Percentiles rank a stretch among this genome's conserved stretches.
Conservation (phyloP, 441 rosid species). For the Melastoma candidum region DNA sequence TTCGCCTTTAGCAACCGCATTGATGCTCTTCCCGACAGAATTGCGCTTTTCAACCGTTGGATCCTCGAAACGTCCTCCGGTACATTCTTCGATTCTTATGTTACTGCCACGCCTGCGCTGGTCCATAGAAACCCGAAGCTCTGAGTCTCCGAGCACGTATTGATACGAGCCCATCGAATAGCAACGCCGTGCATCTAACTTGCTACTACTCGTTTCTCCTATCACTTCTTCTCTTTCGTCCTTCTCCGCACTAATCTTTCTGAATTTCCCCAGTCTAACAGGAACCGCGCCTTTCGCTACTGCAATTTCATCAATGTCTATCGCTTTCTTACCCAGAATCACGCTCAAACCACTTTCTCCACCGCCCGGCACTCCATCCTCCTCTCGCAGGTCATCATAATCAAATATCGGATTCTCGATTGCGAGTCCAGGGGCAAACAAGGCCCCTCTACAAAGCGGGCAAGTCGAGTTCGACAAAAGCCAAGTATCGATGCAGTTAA, state of each 20-base stretch:
- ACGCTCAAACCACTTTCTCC: slow-evolving; percentile 18
- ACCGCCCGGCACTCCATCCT: slow-evolving; percentile 25
- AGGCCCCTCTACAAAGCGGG: slow-evolving; percentile 59
- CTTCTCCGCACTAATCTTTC: slow-evolving; percentile 28
- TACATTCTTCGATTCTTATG: slow-evolving; percentile 17
- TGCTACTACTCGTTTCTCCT: slow-evolving; percentile 67
- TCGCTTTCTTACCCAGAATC: slow-evolving; percentile 32
- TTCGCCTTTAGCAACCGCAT: slow-evolving; percentile 17
- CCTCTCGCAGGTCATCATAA: slow-evolving; percentile 47
- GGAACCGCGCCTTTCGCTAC: slow-evolving; percentile 48
- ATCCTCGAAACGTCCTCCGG: neutral
- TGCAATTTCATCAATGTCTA: slow-evolving; percentile 51
- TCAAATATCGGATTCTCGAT: slow-evolving; percentile 54
- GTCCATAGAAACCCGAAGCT: slow-evolving; percentile 50
- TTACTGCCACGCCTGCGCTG: slow-evolving; percentile 19
- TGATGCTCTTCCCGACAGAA: slow-evolving; percentile 14
- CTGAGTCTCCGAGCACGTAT: slow-evolving; percentile 54
- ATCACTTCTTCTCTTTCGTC: slow-evolving; percentile 19
- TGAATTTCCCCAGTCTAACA: slow-evolving; percentile 60
- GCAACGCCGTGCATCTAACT: slow-evolving; percentile 57
- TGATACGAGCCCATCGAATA: slow-evolving; percentile 72
- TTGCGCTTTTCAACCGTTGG: slow-evolving; percentile 7
- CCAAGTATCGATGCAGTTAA: slow-evolving; percentile 66
- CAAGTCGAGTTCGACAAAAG: slow-evolving; percentile 60
- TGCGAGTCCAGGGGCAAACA: slow-evolving; percentile 40